Percentiles rank a stretch among this genome's conserved stretches.
Conservation (phyloP, 305 asterid genomes). For the Solanum hybrid region DNA sequence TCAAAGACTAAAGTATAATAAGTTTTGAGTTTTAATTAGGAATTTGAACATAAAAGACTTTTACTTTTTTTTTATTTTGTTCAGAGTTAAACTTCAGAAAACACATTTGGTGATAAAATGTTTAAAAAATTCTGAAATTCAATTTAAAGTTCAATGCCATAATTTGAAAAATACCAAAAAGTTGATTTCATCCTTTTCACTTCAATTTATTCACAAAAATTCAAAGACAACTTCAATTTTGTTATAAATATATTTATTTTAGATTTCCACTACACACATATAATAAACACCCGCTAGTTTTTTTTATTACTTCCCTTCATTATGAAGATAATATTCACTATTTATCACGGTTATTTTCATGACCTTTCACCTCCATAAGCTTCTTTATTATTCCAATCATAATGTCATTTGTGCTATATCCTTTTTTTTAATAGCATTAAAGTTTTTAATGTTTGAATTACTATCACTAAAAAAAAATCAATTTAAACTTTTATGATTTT, state of each 20-base stretch:
- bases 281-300: neutral
- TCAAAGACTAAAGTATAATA: neutral
- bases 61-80: no score
- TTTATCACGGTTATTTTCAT: neutral
- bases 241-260: no score
- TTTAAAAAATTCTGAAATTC: no score
- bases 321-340: neutral
- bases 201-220: neutral
- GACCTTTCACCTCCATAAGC: neutral
- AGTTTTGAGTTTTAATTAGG: no score
- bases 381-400: neutral
- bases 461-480: neutral
- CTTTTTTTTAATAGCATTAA: neutral
- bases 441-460: neutral
- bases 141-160: no score
- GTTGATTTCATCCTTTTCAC: neutral
- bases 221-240: neutral
- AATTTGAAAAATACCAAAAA: no score
- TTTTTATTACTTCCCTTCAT: neutral
- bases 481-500: neutral
- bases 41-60: no score
- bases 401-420: neutral
- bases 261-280: neutral
- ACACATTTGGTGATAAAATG: no score
- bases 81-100: no score